Evolutionary conservation across 768 basidiomycete genomes (phyloP).

Genomic region (Melanogaster broomeanus): DNA sequence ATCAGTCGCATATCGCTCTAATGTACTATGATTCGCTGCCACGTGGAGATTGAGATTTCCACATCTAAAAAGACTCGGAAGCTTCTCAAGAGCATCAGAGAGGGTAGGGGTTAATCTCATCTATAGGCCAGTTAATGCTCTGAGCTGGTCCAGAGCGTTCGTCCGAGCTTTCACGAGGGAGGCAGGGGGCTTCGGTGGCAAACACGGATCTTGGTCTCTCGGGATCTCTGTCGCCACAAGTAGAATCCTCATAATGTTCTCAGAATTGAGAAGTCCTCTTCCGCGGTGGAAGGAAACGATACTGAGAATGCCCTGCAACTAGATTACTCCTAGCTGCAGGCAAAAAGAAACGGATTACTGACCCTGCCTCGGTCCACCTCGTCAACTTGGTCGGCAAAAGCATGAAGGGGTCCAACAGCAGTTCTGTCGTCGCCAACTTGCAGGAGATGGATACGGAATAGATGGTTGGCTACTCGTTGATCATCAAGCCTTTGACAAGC

Average conservation of each 20-base stretch:
- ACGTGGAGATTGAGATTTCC: too few relatives aligned
- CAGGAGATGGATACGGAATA: slow-evolving; percentile 26
- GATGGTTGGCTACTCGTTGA: slow-evolving; percentile 6
- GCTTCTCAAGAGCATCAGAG: too few relatives aligned
- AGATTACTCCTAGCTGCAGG: neutral
- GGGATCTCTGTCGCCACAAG: slow-evolving; percentile 20
- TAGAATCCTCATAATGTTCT: slow-evolving; percentile 20
- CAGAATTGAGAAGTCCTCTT: slow-evolving; percentile 20
- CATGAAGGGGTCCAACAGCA: slow-evolving; percentile 20
- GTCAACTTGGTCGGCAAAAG: slow-evolving; percentile 20
- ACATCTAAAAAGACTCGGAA: too few relatives aligned
- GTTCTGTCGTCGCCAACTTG: slow-evolving; percentile 26
- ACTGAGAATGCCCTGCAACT: slow-evolving; percentile 16
- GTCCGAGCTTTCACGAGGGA: slow-evolving; percentile 12
- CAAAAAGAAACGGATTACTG: neutral
- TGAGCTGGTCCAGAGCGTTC: slow-evolving; percentile 14
- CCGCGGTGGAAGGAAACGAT: slow-evolving; percentile 25
- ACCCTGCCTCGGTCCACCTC: slow-evolving; percentile 16
- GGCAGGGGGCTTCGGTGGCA: slow-evolving; percentile 11
- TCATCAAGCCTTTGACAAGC: slow-evolving; percentile 12
- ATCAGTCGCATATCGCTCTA: too few relatives aligned
- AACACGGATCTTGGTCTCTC: slow-evolving; percentile 19
- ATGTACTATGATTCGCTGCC: too few relatives aligned
- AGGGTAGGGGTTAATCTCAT: too few relatives aligned
- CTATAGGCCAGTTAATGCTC: neutral